phyloP scores from a whole-genome alignment of 208 protist species.

The Vickermania ingenoplastis region DNA sequence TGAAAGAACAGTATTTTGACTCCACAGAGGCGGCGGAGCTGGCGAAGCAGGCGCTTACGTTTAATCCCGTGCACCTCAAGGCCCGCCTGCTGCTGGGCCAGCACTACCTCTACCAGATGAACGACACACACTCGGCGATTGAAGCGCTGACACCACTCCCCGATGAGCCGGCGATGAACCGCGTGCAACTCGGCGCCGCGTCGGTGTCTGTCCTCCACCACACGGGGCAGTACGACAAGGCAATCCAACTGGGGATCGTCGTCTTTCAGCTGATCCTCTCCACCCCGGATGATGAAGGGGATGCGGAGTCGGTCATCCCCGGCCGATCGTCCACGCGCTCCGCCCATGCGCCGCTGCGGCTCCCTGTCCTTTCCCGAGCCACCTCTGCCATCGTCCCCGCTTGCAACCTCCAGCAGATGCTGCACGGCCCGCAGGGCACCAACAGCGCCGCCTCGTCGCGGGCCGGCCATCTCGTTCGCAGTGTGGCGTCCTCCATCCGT shows the following conservation, averaged over 20 bases:
- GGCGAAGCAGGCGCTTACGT: slow-evolving; percentile 26
- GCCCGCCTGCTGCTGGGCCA: slow-evolving; percentile 63
- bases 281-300: slow-evolving; percentile 73
- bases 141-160: slow-evolving; percentile 47
- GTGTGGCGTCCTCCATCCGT: slow-evolving; percentile 73
- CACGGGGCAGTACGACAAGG: slow-evolving; percentile 54
- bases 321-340: slow-evolving; percentile 28
- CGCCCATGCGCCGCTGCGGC: slow-evolving; percentile 26
- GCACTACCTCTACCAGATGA: slow-evolving; percentile 54
- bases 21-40: slow-evolving; percentile 12
- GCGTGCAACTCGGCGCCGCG: slow-evolving; percentile 71
- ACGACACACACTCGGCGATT: slow-evolving; percentile 39
- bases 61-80: slow-evolving; percentile 59
- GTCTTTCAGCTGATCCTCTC: slow-evolving; percentile 73
- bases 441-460: slow-evolving; percentile 9
- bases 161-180: slow-evolving; percentile 59
- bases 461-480: slow-evolving; percentile 19
- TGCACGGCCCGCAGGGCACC: slow-evolving; percentile 13
- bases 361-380: slow-evolving; percentile 70
- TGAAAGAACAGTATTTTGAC: neutral
- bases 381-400: slow-evolving; percentile 82
- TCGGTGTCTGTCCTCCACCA: slow-evolving; percentile 60
- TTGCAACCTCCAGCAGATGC: slow-evolving; percentile 35
- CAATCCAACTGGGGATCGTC: slow-evolving; percentile 74
- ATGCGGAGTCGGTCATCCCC: slow-evolving; percentile 65